Conservation (phyloP, 495 filamentous ascomycete genomes). For the Hyaloscypha bicolor region DNA sequence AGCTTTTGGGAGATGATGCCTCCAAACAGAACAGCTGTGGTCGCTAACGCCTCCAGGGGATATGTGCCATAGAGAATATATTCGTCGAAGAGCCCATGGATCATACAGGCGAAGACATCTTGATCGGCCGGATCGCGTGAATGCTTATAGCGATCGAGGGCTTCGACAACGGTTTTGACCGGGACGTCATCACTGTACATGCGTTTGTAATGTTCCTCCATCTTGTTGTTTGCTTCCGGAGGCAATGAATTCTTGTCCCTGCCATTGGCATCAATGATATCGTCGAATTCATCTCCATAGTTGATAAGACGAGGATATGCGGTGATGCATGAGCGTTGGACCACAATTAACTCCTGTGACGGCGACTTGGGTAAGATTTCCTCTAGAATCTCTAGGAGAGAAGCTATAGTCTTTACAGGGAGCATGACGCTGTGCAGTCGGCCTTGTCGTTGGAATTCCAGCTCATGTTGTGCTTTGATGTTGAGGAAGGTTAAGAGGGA, state of each 20-base stretch:
- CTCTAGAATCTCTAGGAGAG: slow-evolving; percentile 76
- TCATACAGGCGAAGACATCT: slow-evolving; percentile 97
- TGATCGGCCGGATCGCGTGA: slow-evolving; percentile 83
- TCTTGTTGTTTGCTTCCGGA: slow-evolving; percentile 76
- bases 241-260: slow-evolving; percentile 77
- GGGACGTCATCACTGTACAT: slow-evolving; percentile 92
- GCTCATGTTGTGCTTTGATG: slow-evolving; percentile 82
- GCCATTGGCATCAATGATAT: slow-evolving; percentile 85
- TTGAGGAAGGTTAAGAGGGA: slow-evolving; percentile 72
- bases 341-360: slow-evolving; percentile 50
- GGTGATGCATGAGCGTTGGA: slow-evolving; percentile 87
- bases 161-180: slow-evolving; percentile 76
- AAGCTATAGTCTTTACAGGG: slow-evolving; percentile 68
- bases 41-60: slow-evolving; percentile 88
- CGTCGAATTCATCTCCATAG: slow-evolving; percentile 88
- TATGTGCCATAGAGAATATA: slow-evolving; percentile 95
- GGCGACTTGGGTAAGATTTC: slow-evolving; percentile 55
- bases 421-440: slow-evolving; percentile 60
- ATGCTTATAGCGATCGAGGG: slow-evolving; percentile 80
- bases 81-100: slow-evolving; percentile 96
- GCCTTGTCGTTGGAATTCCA: slow-evolving; percentile 63
- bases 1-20: slow-evolving; percentile 93
- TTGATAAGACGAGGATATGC: slow-evolving; percentile 96
- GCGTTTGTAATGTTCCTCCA: slow-evolving; percentile 95
- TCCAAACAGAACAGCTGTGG: slow-evolving; percentile 94